These are phyloP conservation scores for Tolypocladium inflatum DNA, from an alignment of 2,329 filamentous ascomycete species.

Conservation along the genomic window DNA sequence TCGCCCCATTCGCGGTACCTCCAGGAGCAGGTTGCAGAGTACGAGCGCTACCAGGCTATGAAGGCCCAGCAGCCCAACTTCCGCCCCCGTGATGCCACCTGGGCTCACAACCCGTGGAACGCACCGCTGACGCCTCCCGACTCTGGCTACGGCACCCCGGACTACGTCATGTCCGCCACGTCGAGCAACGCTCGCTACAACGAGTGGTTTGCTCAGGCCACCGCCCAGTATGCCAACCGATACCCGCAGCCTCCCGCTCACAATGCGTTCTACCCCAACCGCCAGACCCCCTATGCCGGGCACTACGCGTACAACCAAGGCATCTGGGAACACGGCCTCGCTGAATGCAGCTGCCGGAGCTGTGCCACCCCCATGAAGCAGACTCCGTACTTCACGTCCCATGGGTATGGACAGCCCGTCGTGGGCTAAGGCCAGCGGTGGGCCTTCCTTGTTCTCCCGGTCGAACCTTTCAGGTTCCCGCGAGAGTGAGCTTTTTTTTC, in stretches of 20 bases:
- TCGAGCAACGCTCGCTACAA: conserved; percentile 46
- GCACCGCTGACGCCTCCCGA: conserved; percentile 49
- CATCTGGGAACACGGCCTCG: conserved; percentile 41
- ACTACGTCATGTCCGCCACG: conserved; percentile 46
- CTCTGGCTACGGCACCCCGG: conserved; percentile 52
- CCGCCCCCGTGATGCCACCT: conserved; percentile 33
- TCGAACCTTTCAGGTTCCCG: too few species aligned
- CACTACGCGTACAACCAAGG: conserved; percentile 36
- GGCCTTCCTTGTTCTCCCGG: not conserved
- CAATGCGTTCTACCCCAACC: conserved; percentile 30
- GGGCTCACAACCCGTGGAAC: conserved; percentile 35
- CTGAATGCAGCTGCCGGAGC: conserved; percentile 39
- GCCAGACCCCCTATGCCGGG: conserved; percentile 28
- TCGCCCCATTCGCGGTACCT: conserved; percentile 36
- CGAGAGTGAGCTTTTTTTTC: not conserved
- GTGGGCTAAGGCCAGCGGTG: conserved; percentile 32
- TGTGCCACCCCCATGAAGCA: conserved; percentile 38
- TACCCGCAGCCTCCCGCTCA: conserved; percentile 34
- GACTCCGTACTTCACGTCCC: conserved; percentile 36
- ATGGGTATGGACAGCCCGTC: conserved; percentile 44
- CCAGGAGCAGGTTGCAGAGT: conserved; percentile 46
- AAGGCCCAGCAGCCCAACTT: conserved; percentile 32
- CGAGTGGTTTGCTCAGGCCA: conserved; percentile 44
- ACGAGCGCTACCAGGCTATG: conserved; percentile 36
- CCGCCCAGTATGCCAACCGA: conserved; percentile 31